Conservation (phyloP, 179 eudicot species). For the Amaranthus tricolor region DNA sequence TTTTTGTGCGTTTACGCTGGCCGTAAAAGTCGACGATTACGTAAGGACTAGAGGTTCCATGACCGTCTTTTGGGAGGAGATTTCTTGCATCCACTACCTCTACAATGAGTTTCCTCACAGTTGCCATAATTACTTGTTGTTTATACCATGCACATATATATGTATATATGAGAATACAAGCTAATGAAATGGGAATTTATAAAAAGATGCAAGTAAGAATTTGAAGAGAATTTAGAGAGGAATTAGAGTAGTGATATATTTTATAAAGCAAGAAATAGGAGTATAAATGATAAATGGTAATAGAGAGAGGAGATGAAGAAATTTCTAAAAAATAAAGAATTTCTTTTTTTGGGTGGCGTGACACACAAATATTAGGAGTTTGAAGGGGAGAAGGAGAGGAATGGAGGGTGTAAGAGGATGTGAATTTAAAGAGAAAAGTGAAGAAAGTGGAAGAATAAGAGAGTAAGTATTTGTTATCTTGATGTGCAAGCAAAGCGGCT, state of each 20-base stretch:
- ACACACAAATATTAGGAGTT: slow-evolving; percentile 1
- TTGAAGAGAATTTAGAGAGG: too few species aligned
- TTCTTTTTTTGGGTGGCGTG: background rate
- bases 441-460: background rate
- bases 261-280: too few species aligned
- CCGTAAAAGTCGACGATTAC: slow-evolving; percentile 74
- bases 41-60: slow-evolving; percentile 85
- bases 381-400: slow-evolving; percentile 15
- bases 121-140: slow-evolving; percentile 36
- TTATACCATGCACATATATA: background rate
- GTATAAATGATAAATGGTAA: too few species aligned
- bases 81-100: slow-evolving; percentile 79
- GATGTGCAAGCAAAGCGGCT: too few species aligned
- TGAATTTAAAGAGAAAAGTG: slow-evolving; percentile 19
- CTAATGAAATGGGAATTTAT: too few species aligned
- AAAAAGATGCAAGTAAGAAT: too few species aligned
- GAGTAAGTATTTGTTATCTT: too few species aligned
- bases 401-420: background rate
- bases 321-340: too few species aligned
- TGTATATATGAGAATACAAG: too few species aligned
- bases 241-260: too few species aligned
- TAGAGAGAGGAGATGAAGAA: too few species aligned
- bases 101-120: slow-evolving; percentile 56
- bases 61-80: slow-evolving; percentile 84
- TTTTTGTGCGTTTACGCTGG: slow-evolving; percentile 67